Percentiles rank a stretch among this genome's conserved stretches.
phyloP scores from a whole-genome alignment of 306 rosid genomes.

The Cucurbita pepo region DNA sequence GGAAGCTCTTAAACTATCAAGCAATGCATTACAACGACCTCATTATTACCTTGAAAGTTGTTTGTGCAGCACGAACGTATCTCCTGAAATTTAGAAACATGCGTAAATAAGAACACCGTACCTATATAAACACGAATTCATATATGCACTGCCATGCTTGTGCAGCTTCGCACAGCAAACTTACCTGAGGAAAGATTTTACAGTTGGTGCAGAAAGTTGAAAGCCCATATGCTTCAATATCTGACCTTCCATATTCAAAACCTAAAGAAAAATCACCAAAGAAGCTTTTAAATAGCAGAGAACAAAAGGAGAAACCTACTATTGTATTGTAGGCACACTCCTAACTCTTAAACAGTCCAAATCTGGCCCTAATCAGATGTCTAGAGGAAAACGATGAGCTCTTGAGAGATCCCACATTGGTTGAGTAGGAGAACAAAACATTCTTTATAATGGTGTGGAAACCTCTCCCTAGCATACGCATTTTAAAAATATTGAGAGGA shows the following conservation, averaged over 20 bases:
- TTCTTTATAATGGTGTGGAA: too few species aligned
- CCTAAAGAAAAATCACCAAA: slow-evolving; percentile 22
- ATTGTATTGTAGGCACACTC: neutral
- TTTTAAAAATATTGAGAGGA: too few species aligned
- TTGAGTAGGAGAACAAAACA: too few species aligned
- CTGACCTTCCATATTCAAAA: slow-evolving; percentile 46
- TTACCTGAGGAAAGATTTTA: slow-evolving; percentile 55
- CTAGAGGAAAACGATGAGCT: neutral
- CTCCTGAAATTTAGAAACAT: slow-evolving; percentile 43
- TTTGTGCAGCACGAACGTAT: slow-evolving; percentile 85
- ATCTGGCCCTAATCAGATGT: neutral
- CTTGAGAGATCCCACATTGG: neutral
- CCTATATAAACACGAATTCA: neutral
- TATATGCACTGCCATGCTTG: neutral
- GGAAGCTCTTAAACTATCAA: slow-evolving; percentile 2
- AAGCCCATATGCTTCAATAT: slow-evolving; percentile 29
- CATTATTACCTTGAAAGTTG: slow-evolving; percentile 51
- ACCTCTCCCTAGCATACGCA: too few species aligned
- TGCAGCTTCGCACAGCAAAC: neutral
- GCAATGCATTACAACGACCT: neutral
- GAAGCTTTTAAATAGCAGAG: slow-evolving; percentile 1
- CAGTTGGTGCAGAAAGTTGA: slow-evolving; percentile 50
- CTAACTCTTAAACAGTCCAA: neutral
- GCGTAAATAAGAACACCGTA: neutral
- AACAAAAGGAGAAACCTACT: neutral